These are phyloP conservation scores for Penicillium sp. DNA, from an alignment of 2,329 filamentous ascomycete species.

Conservation along the genomic window DNA sequence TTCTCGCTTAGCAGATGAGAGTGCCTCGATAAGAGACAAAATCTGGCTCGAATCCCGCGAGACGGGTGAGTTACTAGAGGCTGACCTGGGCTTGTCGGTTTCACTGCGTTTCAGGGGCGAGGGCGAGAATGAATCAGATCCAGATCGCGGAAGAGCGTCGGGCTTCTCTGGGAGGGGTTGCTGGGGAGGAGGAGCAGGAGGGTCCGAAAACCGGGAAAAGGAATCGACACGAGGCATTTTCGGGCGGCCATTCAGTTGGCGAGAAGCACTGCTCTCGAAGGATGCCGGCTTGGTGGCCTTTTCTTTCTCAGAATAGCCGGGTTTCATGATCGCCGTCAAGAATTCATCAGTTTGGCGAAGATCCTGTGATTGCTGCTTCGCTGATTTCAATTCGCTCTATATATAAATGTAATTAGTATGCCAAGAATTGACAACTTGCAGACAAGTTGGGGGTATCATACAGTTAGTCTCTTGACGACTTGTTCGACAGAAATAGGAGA, in stretches of 20 bases:
- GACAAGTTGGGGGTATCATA: conserved; percentile 38
- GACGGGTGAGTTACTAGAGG: conserved; percentile 40
- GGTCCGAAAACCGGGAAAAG: conserved; percentile 83
- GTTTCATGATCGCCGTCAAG: conserved; percentile 67
- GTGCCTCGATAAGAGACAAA: conserved; percentile 73
- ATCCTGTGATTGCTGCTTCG: conserved; percentile 81
- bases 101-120: conserved; percentile 65
- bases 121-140: conserved; percentile 46
- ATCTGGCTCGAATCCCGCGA: conserved; percentile 65
- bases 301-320: conserved; percentile 56
- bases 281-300: conserved; percentile 44
- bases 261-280: conserved; percentile 41
- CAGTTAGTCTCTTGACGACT: conserved; percentile 80
- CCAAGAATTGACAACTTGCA: too few species aligned
- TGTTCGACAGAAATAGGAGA: conserved; percentile 89
- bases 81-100: conserved; percentile 66
- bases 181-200: conserved; percentile 86
- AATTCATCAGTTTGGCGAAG: conserved; percentile 77
- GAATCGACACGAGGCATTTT: conserved; percentile 60
- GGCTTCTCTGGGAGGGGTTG: conserved; percentile 92
- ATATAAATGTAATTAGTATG: conserved; percentile 36
- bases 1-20: conserved; percentile 78
- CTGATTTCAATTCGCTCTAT: conserved; percentile 84
- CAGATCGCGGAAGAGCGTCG: conserved; percentile 53
- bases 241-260: conserved; percentile 44